phyloP scores from a whole-genome alignment of 2,329 filamentous ascomycete species.

The Fusarium equiseti region DNA sequence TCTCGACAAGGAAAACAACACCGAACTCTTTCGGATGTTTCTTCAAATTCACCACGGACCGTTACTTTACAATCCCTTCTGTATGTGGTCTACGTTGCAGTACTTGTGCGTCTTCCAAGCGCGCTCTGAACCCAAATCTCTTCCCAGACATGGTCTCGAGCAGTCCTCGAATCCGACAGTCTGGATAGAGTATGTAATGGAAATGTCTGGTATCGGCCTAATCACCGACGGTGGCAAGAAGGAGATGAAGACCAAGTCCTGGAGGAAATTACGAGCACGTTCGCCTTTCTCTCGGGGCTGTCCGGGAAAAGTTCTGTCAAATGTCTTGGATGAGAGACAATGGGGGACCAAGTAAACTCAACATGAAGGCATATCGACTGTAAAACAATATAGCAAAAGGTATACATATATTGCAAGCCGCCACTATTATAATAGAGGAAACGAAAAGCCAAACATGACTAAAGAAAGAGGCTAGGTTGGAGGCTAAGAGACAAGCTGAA shows the following conservation, averaged over 20 bases:
- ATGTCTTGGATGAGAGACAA: not conserved
- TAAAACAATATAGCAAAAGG: not conserved
- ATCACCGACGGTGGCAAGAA: conserved; percentile 14
- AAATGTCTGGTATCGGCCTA: conserved; percentile 24
- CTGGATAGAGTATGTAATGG: conserved; percentile 40
- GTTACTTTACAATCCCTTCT: not conserved
- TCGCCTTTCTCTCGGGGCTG: not conserved
- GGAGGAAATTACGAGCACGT: conserved; percentile 20
- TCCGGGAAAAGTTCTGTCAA: not conserved
- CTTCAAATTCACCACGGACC: conserved; percentile 19
- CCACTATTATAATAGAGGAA: conserved; percentile 14
- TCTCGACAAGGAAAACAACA: conserved; percentile 36
- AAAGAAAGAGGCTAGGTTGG: conserved; percentile 16
- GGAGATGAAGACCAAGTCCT: conserved; percentile 6
- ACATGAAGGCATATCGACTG: not conserved
- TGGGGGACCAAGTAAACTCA: not conserved
- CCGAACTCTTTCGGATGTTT: conserved; percentile 32
- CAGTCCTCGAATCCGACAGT: conserved; percentile 38
- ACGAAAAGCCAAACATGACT: conserved; percentile 23
- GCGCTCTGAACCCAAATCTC: not conserved
- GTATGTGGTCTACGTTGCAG: not conserved
- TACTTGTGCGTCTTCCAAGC: not conserved
- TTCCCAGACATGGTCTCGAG: conserved; percentile 32
- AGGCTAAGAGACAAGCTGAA: conserved; percentile 36
- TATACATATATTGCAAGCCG: not conserved